Base-by-base conservation (phyloP, 352 stramenopile genomes). In the Poterioochromonas sp. region DNA sequence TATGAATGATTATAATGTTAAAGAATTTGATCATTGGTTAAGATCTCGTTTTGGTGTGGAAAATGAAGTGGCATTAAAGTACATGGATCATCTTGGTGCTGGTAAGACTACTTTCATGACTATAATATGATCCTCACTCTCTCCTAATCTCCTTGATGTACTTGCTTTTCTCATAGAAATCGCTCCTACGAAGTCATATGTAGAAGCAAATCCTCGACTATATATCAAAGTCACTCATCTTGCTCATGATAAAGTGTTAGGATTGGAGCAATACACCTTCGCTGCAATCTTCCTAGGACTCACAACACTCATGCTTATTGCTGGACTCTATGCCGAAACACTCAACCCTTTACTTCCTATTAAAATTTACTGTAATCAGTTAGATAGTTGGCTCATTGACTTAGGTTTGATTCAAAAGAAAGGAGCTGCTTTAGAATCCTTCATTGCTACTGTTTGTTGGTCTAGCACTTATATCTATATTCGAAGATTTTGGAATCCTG, bases 401-500 rank as follows among this genome's bases (percentile, higher is more conserved):
- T 8, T 53, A 53, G 44, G 44, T 20, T 20, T 53, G 8, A 53
- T 53, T 20, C 8, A 20, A 8, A 53, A 53, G 44, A 8, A 8
- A 53, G 44, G 44, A 20, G 44, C n/a, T n/a, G n/a, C n/a, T n/a
- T n/a, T 73, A 29, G 63, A 73, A 29, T 11, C 63, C 29, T 51
- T 73, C 29, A 73, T 73, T 51, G 41, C 63, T 1, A 29, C 26
- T 32, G 5, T 73, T 29, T 43, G 11, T 51, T 73, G 63, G 63
- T 51, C 63, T 5, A n/a, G 8, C 26, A 73, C 63, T 32, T 73
- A 73, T 29, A 5, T 73, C 2, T 73, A 32, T 29, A 51, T 73
- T 29, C 8, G 63, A 51, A 44, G 63, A 73, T n/a, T 51, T 8
- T 29, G 8, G 37, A 73, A 73, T 32, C 63, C 63, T 26, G 63